Evolutionary conservation across 371 early-diverging fungal genomes (phyloP), one percentile per base, ranked within the genome.

Genomic region (Apophysomyces trapeziformis): DNA sequence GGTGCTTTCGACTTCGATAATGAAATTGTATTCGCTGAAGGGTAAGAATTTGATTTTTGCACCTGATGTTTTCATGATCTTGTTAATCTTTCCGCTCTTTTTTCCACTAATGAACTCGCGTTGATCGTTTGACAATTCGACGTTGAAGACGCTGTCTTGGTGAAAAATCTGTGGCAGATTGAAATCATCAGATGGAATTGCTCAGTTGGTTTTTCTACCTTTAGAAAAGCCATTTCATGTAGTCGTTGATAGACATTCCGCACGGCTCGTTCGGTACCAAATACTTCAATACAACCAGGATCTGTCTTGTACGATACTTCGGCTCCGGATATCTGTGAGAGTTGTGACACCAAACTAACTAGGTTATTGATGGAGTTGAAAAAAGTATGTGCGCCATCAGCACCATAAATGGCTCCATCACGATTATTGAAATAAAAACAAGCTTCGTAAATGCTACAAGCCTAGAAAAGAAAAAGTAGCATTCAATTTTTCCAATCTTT

Each of bases 61-160:
- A 11, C 90, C 90, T 32, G 92, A 89, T 1, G 89, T 82, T 72
- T 93, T 93, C 80, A 90, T 88, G 61, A 97, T 95, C 67, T 94
- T 92, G 86, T 90, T 95, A 71, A 95, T 91, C 72, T 97, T 97
- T 56, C 97, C 97, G 69, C 91, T 93, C 84, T 96, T 96, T 81
- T 97, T 97, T 63, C 97, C 97, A 57, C 89, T 91, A 36, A 97
- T 92, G 66, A 96, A 97, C 57, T 96, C 96, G 13, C 89, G 88
- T 66, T 94, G 93, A 65, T 93, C 94, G n/a, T 86, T 83, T 39
- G 91, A 85, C 43, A 93, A 75, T 60, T 93, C 94, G 9, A 94
- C 74, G 18, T 69, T 62, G 63, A 82, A 82, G 11, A 76, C 60
- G 7, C 76, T 79, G 37, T 68, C 64, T 50, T 68, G 68, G 47